Evolutionary conservation across 2,329 filamentous ascomycete genomes (phyloP).

Genomic region (Allantophomopsis lycopodina): DNA sequence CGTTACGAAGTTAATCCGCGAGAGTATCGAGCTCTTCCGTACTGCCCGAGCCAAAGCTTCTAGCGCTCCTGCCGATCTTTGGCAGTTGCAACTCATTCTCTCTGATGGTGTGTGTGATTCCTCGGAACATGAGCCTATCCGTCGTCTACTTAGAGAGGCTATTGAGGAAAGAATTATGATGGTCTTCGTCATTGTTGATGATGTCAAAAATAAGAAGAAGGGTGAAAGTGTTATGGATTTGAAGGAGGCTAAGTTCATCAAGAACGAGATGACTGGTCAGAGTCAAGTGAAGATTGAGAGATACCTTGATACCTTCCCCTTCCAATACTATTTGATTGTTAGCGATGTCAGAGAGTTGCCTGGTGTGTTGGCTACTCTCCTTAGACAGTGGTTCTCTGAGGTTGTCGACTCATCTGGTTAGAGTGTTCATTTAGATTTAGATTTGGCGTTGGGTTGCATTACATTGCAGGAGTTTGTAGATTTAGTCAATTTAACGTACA

Average conservation of each 20-base stretch:
- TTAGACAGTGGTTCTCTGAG: conserved; percentile 92
- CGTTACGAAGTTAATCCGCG: conserved; percentile 62
- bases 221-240: conserved; percentile 71
- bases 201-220: conserved; percentile 32
- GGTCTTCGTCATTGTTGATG: conserved; percentile 93
- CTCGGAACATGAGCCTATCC: conserved; percentile 67
- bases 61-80: conserved; percentile 55
- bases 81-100: conserved; percentile 89
- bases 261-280: conserved; percentile 40
- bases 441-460: too few species aligned
- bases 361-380: conserved; percentile 68
- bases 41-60: conserved; percentile 45
- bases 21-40: conserved; percentile 71
- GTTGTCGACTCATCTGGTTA: conserved; percentile 21
- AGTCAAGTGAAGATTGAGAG: conserved; percentile 68
- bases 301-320: conserved; percentile 93
- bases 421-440: too few species aligned
- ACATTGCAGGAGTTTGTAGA: too few species aligned
- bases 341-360: conserved; percentile 85
- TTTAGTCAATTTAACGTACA: too few species aligned
- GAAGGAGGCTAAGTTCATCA: conserved; percentile 72
- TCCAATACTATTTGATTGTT: conserved; percentile 93
- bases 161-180: conserved; percentile 94
- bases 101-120: conserved; percentile 86
- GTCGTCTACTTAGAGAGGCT: conserved; percentile 71